A percentile compares a stretch with the other conserved stretches of the same genome.
Conservation (phyloP, 2,329 filamentous ascomycete genomes). For the Huntiella savannae region DNA sequence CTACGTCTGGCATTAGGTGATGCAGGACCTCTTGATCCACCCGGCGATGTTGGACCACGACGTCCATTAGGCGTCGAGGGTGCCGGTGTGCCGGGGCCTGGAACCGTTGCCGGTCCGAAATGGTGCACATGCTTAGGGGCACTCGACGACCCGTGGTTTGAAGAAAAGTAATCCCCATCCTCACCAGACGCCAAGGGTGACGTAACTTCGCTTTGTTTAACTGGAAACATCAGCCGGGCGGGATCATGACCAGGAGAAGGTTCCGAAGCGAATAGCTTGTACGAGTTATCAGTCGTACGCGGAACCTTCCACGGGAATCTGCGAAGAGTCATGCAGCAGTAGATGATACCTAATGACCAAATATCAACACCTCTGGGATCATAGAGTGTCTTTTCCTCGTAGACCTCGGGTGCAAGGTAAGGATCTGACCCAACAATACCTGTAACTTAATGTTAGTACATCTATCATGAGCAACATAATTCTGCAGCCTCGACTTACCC, state of each 20-base stretch:
- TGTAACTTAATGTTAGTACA: constrained; percentile 16
- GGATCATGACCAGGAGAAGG: constrained; percentile 57
- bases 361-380: constrained; percentile 88
- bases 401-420: constrained; percentile 91
- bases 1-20: too few species aligned
- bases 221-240: constrained; percentile 28
- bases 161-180: constrained; percentile 6
- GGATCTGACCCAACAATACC: constrained; percentile 69
- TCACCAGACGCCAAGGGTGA: constrained; percentile 19
- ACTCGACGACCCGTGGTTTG: constrained; percentile 2
- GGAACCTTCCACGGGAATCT: constrained; percentile 96
- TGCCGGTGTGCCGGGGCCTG: not conserved
- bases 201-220: constrained; percentile 14
- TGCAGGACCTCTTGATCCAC: too few species aligned
- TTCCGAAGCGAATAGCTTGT: constrained; percentile 73
- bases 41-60: too few species aligned
- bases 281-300: constrained; percentile 79
- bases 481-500: constrained; percentile 33
- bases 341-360: constrained; percentile 96
- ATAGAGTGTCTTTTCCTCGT: constrained; percentile 68
- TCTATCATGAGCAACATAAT: not conserved
- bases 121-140: not conserved
- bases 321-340: constrained; percentile 92
- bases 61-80: not conserved
- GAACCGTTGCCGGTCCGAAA: not conserved